Base-by-base conservation (phyloP, 2,329 filamentous ascomycete species). In the Aspergillus ustus region DNA sequence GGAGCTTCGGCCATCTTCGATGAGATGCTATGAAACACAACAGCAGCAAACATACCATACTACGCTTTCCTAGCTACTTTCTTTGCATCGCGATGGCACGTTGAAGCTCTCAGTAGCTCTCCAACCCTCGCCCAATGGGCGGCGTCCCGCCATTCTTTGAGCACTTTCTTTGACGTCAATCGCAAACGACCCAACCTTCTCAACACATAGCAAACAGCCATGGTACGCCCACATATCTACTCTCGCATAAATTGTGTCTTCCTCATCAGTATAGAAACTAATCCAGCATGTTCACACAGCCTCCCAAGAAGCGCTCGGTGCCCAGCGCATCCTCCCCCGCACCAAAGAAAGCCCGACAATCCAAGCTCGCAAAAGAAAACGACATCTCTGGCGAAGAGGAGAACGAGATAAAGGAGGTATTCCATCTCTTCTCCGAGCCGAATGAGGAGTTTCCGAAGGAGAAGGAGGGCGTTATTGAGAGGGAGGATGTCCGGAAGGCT, bases 341-440 rank as follows among this genome's bases (percentile, higher is more conserved):
- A n/a, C 70, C 72, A 11, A 78, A 74, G 65, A 77, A 75, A 67
- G 63, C 72, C 59, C 90, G 91, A 65, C 88, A 87, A 72, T 96
- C 93, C 62, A 96, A 93, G 77, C 91, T 97, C 70, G 94, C 94
- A 31, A 94, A 93, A 79, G 92, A 97, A 73, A 89, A 97, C 84
- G 89, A 93, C 76, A 87, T 98, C 72, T 89, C 87, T 15, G 90
- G 89, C 45, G 87, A 90, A 66, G 90, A 97, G 78, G 94, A 98
- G 79, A 85, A 86, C 68, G 93, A 97, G 79, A 97, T 99, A 73
- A 89, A 87, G 71, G 93, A 97, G 77, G 93, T 93, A 15, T 98
- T 95, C 77, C 83, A 86, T 22, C 84, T 98, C 7, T 99, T 98
- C 75, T 82, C 88, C 1, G 67, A 72, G 1, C 62, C 72, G 22